Base-by-base conservation (phyloP, 2,329 filamentous ascomycete species). In the Clarireedia hainanense region DNA sequence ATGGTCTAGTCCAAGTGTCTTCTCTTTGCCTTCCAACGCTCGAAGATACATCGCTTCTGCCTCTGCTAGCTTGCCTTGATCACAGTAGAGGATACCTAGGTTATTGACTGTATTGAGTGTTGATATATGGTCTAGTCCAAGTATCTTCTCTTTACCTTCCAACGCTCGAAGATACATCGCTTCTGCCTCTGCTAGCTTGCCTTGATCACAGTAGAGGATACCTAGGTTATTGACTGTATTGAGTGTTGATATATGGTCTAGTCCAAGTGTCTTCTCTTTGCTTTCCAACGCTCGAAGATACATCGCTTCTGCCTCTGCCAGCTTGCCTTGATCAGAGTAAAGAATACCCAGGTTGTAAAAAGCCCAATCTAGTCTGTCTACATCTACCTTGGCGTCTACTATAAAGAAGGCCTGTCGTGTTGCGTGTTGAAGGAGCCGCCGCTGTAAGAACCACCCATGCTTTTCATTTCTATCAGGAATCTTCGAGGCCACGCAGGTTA, bases 281-380 rank as follows among this genome's bases (percentile, higher is more conserved):
- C 47, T 49, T 55, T 56, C 6, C 0, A 62, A 26, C 24, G 54
- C 58, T 23, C 47, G 54, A 43, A 49, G 4, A 48, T 58, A 61
- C 46, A 62, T 60, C n/a, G 40, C 20, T 57, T 67, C 61, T 2
- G 66, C 64, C 42, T 68, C 62, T 4, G 34, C 54, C 5, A 65
- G 52, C 47, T 60, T 62, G 39, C 61, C 62, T 57, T 68, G 62
- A 5, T 56, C 24, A 0, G 0, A 0, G 30, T 65, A 69, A 20
- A 69, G 50, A 10, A 4, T 6, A 4, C 61, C 66, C 47, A 70
- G 52, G 6, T 58, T 48, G 46, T 60, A 2, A 27, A 24, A 27
- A 23, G 3, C 45, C 12, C 39, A 55, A 40, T 51, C 47, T 51
- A 50, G 20, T 55, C 53, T 50, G 0, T 60, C 20, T 2, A 20